Percentiles rank a stretch among this genome's conserved stretches.
Evolutionary conservation across 306 rosid species (phyloP).

Genomic region (Pueraria montana): DNA sequence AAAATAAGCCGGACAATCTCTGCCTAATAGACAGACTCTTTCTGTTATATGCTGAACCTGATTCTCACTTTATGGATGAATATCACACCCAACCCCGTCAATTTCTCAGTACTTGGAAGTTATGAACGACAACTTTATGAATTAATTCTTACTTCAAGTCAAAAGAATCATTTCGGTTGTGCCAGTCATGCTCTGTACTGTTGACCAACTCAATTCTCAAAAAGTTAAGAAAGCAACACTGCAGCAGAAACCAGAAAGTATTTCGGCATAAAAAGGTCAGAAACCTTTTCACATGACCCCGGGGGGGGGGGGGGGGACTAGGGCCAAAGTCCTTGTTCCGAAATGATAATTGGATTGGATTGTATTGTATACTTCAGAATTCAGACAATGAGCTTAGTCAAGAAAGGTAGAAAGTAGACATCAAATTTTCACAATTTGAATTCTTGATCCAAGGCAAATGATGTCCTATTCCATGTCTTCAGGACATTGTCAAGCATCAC

Average conservation of each 20-base stretch:
- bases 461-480: constrained; percentile 21
- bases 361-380: background rate
- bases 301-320: background rate
- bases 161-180: constrained; percentile 14
- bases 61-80: background rate
- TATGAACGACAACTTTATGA: constrained; percentile 1
- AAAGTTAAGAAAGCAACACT: background rate
- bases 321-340: background rate
- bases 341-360: background rate
- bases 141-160: constrained; percentile 10
- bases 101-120: background rate
- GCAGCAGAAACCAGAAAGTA: background rate
- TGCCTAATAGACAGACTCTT: background rate
- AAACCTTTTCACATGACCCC: constrained; percentile 36
- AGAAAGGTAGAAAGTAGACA: background rate
- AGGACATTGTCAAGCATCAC: constrained; percentile 18
- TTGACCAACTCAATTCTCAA: background rate
- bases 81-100: background rate
- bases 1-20: no score
- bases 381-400: background rate
- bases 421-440: background rate
- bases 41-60: background rate
- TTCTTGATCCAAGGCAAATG: constrained; percentile 6
- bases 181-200: background rate
- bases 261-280: background rate